Percentiles rank a stretch among this genome's conserved stretches.
Conservation (phyloP, 1,284 basidiomycete species). For the Rhizoctonia solani region DNA sequence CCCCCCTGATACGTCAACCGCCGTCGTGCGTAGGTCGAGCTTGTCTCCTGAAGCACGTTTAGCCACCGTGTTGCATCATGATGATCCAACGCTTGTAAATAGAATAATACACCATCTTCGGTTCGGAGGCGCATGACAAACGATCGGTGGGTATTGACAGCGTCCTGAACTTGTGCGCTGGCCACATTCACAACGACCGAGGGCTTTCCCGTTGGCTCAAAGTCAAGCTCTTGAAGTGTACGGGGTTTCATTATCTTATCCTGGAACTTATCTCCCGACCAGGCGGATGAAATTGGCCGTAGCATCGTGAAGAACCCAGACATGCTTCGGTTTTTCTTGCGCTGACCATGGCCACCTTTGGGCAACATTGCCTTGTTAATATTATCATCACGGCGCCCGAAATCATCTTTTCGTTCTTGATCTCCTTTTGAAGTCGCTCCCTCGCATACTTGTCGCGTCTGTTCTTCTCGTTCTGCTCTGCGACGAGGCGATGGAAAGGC, state of each 20-base stretch:
- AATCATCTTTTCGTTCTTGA: conserved; percentile 67
- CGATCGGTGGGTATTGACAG: conserved; percentile 76
- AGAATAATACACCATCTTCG: conserved; percentile 80
- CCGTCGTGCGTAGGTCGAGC: conserved; percentile 70
- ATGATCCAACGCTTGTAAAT: conserved; percentile 70
- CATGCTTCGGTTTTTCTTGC: conserved; percentile 71
- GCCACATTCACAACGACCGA: conserved; percentile 71
- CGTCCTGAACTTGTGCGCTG: conserved; percentile 67
- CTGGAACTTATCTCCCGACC: conserved; percentile 22
- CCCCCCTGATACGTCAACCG: conserved; percentile 76
- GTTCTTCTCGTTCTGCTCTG: conserved; percentile 72
- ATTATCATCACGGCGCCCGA: conserved; percentile 69
- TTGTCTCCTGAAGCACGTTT: conserved; percentile 67
- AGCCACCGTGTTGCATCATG: conserved; percentile 76
- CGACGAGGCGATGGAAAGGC: conserved; percentile 67
- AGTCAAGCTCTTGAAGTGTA: conserved; percentile 73
- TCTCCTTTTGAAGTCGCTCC: conserved; percentile 69
- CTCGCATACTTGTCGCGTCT: conserved; percentile 71
- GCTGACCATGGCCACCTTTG: conserved; percentile 68
- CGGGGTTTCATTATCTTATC: conserved; percentile 49
- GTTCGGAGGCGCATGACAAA: conserved; percentile 80
- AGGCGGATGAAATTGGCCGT: conserved; percentile 68
- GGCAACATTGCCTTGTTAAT: conserved; percentile 67
- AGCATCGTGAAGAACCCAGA: conserved; percentile 78
- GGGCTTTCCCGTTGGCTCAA: conserved; percentile 67